Evolutionary conservation across 73 alveolate genomes (phyloP), one percentile per base, ranked within the genome.

Genomic region (Uronychia setigera): DNA sequence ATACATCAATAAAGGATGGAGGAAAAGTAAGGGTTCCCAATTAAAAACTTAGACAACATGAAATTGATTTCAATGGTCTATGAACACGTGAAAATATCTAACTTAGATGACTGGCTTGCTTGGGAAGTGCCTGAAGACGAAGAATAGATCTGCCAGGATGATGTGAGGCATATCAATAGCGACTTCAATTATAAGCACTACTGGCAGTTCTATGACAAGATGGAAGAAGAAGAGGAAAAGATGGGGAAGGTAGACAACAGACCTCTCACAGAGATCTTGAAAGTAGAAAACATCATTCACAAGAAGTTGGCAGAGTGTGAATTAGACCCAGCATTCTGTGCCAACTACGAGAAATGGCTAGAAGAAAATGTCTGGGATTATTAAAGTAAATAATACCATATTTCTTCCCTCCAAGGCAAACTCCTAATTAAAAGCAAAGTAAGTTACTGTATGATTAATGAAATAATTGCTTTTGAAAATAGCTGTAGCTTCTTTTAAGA

Each of bases 341-440:
- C 76, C 13, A 91, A 93, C 46, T 93, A 93, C 79, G 96, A 93
- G 31, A 75, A 93, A 60, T 93, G 97, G 97, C 77, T 93, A 26
- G 97, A 93, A 82, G 97, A 93, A 31, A 92, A 93, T 60, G 97
- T 93, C 29, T 93, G 96, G 96, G 91, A 87, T 79, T 93, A 93
- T 83, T 93, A 93, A n/a, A n/a, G n/a, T n/a, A n/a, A n/a, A n/a
- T n/a, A n/a, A n/a, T n/a, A n/a, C n/a, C n/a, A n/a, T n/a, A n/a
- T n/a, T n/a, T n/a, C n/a, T n/a, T n/a, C n/a, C n/a, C n/a, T n/a
- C n/a, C n/a, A n/a, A n/a, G n/a, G n/a, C n/a, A n/a, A n/a, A n/a
- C n/a, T n/a, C n/a, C n/a, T n/a, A n/a, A n/a, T n/a, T n/a, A n/a
- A n/a, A n/a, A n/a, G n/a, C n/a, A n/a, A n/a, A n/a, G n/a, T n/a